Conservation (phyloP, 225 moss, liverwort and hornwort genomes). For the Bryum argenteum region DNA sequence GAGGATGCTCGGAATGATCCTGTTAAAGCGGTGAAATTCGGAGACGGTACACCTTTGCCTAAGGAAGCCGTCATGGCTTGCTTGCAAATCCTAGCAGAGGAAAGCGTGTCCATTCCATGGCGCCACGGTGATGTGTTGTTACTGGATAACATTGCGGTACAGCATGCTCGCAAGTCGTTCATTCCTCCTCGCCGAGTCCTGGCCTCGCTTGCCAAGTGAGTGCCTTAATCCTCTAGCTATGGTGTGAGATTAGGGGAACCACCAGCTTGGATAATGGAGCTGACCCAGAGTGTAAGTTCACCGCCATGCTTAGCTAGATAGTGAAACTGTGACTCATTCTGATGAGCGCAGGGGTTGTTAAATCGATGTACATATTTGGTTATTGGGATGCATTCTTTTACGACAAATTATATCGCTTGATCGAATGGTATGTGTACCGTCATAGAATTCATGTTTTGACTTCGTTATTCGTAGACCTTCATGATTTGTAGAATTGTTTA, state of each 20-base stretch:
- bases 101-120: conserved; percentile 95
- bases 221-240: background rate
- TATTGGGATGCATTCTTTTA: background rate
- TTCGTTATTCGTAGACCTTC: too few relatives aligned
- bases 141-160: conserved; percentile 80
- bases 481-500: too few relatives aligned
- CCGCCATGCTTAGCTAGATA: background rate
- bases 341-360: conserved; percentile 4
- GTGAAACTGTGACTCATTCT: conserved; percentile 3
- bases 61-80: conserved; percentile 75
- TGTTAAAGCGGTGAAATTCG: conserved; percentile 85
- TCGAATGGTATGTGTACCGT: too few relatives aligned
- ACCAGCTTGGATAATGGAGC: conserved; percentile 11
- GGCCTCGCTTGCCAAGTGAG: conserved; percentile 81
- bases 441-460: too few relatives aligned
- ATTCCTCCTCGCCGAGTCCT: conserved; percentile 86
- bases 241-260: conserved; percentile 17
- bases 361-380: conserved; percentile 13
- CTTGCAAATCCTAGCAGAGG: conserved; percentile 70
- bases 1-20: conserved; percentile 86
- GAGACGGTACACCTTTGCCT: conserved; percentile 75
- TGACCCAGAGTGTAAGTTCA: conserved; percentile 13
- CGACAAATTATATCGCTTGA: background rate
- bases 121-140: conserved; percentile 82
- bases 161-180: conserved; percentile 85